Evolutionary conservation across 257 asterid genomes (phyloP), one percentile per base, ranked within the genome.

Genomic region (Craterostigma plantagineum): DNA sequence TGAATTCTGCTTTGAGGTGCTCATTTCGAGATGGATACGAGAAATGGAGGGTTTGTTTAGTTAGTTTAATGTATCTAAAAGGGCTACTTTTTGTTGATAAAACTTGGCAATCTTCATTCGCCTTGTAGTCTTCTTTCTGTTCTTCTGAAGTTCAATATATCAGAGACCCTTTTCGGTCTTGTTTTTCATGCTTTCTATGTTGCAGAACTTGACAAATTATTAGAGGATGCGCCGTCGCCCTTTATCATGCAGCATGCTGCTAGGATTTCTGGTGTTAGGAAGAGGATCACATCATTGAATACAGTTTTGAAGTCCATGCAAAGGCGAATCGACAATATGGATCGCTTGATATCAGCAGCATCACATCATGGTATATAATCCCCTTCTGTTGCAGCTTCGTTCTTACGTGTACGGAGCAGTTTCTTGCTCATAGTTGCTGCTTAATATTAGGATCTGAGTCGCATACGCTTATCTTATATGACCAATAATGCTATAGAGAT

Each of bases 171-270:
- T 23, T 23, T 23, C 6, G 4, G 6, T 23, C 6, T 23, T 23
- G 6, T 6, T 2, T 23, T 23, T 23, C n/a, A n/a, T n/a, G n/a
- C n/a, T 36, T 8, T 8, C 11, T 12, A 7, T 43, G 18, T 42
- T 40, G 33, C 78, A 90, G 98, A 90, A 65, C 98, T 90, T 57
- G 95, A 90, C 66, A 78, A 66, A 50, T 64, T 90, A 65, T 65
- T 90, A 51, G 95, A 90, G 52, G 94, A 79, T 65, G 98, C 95
- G 38, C 98, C 95, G 9, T 67, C 82, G 16, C 91, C 95, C 36
- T 90, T 90, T 66, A 72, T 90, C 35, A 79, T 90, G 95, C 98
- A 90, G 69, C 93, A 83, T 11, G 91, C 93, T 8, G 73, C 81
- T 12, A 83, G 86, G 76, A 79, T 90, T 55, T 82, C 91, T 53